Percentiles rank a stretch among this genome's conserved stretches.
These are phyloP conservation scores for Termitomyces sp. DNA, from an alignment of 768 basidiomycete species.

Conservation along the genomic window DNA sequence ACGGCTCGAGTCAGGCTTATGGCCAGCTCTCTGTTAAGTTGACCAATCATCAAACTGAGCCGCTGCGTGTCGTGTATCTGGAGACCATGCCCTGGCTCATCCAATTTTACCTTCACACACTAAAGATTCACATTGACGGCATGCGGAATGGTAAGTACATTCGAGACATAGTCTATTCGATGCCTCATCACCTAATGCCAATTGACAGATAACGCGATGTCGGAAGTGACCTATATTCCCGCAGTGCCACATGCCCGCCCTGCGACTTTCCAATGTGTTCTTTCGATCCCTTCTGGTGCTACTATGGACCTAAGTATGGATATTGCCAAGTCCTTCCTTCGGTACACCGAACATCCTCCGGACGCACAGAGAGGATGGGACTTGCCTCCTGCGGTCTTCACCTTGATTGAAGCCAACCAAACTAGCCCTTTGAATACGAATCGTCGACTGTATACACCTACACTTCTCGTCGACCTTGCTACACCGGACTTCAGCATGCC, in stretches of 20 bases:
- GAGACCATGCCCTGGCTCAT: conserved; percentile 95
- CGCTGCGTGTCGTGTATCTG: conserved; percentile 62
- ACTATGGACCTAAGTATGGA: conserved; percentile 67
- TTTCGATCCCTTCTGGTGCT: conserved; percentile 68
- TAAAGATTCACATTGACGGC: conserved; percentile 50
- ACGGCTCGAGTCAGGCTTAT: conserved; percentile 70
- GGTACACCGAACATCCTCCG: conserved; percentile 94
- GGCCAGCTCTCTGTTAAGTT: conserved; percentile 71
- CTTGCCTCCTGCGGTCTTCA: conserved; percentile 80
- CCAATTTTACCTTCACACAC: conserved; percentile 82
- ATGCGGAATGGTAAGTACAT: conserved; percentile 38
- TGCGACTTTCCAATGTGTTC: conserved; percentile 67
- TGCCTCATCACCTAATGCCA: conserved; percentile 1
- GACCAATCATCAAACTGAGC: conserved; percentile 49
- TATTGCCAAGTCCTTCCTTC: conserved; percentile 80
- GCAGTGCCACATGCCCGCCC: conserved; percentile 70
- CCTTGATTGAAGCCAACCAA: conserved; percentile 30
- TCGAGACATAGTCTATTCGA: not conserved
- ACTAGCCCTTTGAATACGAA: conserved; percentile 18
- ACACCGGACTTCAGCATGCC: conserved; percentile 99
- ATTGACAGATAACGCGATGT: conserved; percentile 57
- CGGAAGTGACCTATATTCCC: conserved; percentile 63
- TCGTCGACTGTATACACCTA: conserved; percentile 68
- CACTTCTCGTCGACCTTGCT: conserved; percentile 89
- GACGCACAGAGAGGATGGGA: conserved; percentile 97